Evolutionary conservation across 192 early-diverging fungal species (phyloP).

Genomic region (Coemansia umbellata): DNA sequence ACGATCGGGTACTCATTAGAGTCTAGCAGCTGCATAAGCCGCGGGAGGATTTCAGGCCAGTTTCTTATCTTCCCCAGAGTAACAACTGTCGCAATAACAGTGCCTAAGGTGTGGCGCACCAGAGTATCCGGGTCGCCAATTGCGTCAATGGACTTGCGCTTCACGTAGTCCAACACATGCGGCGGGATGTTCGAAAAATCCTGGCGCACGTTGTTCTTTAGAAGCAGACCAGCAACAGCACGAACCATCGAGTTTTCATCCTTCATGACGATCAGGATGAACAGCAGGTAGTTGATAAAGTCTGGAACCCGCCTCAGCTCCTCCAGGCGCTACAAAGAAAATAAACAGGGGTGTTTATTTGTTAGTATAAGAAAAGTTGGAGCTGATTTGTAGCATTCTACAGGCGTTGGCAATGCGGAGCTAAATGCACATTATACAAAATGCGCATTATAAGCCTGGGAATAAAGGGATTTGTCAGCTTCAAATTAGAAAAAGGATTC

Average conservation of each 20-base stretch:
- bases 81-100: conserved; percentile 85
- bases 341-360: background rate
- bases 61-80: conserved; percentile 60
- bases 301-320: conserved; percentile 77
- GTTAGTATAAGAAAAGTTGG: conserved; percentile 6
- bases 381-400: too few relatives aligned
- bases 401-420: too few relatives aligned
- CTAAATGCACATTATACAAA: too few relatives aligned
- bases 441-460: too few relatives aligned
- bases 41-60: conserved; percentile 82
- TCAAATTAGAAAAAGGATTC: too few relatives aligned
- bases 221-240: conserved; percentile 77
- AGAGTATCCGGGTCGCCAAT: conserved; percentile 67
- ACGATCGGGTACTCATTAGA: conserved; percentile 64
- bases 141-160: conserved; percentile 55
- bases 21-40: conserved; percentile 77
- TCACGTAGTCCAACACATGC: conserved; percentile 65
- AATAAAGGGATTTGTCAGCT: too few relatives aligned
- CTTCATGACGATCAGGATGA: conserved; percentile 74
- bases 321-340: conserved; percentile 60
- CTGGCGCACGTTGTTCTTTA: conserved; percentile 72
- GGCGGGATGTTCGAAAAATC: conserved; percentile 53
- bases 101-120: conserved; percentile 79
- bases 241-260: conserved; percentile 65
- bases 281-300: conserved; percentile 87